These are phyloP conservation scores for Trichoderma breve DNA, from an alignment of 2,329 filamentous ascomycete species.

Conservation along the genomic window DNA sequence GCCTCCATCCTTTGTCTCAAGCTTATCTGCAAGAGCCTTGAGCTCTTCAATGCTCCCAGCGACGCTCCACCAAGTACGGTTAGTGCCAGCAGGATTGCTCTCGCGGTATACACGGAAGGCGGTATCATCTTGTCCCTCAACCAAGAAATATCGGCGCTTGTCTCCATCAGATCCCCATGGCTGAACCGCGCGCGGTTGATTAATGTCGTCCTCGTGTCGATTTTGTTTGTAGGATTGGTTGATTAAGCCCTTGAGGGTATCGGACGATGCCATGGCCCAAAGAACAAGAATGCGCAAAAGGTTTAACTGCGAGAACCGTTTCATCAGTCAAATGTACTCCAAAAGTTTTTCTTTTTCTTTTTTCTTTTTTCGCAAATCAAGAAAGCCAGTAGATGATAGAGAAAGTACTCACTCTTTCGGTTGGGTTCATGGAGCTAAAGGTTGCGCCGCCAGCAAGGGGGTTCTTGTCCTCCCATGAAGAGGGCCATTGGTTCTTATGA, in stretches of 20 bases:
- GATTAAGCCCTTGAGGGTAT: constrained; percentile 75
- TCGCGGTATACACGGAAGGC: constrained; percentile 92
- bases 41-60: constrained; percentile 89
- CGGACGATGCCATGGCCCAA: constrained; percentile 88
- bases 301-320: constrained; percentile 58
- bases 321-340: constrained; percentile 18
- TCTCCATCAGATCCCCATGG: constrained; percentile 88
- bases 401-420: constrained; percentile 65
- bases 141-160: constrained; percentile 87
- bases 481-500: constrained; percentile 85
- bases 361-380: neutral
- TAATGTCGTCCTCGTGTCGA: constrained; percentile 74
- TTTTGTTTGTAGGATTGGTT: constrained; percentile 86
- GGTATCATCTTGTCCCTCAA: constrained; percentile 93
- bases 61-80: constrained; percentile 86
- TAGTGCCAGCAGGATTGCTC: constrained; percentile 75
- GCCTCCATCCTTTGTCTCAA: constrained; percentile 73
- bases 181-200: constrained; percentile 85
- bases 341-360: neutral
- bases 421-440: constrained; percentile 79
- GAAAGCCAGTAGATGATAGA: neutral
- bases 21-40: constrained; percentile 68
- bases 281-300: constrained; percentile 79
- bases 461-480: constrained; percentile 77
- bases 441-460: constrained; percentile 76